phyloP scores from a whole-genome alignment of 768 basidiomycete species.

The Pseudohyphozyma bogoriensis region DNA sequence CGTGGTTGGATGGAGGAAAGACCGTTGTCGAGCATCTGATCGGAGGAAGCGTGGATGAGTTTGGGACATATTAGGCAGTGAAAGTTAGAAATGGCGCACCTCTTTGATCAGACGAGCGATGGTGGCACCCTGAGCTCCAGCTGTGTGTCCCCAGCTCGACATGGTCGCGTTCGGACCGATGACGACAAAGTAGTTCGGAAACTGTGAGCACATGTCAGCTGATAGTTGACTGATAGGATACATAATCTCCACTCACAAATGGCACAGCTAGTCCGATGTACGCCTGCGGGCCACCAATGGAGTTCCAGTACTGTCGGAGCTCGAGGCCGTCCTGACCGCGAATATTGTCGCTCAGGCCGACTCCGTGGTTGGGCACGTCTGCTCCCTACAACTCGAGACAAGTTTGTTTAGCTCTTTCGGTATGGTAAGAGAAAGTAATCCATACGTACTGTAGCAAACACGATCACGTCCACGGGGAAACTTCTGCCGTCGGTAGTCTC shows the following conservation, averaged over 20 bases:
- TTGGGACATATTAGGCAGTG: too few relatives aligned
- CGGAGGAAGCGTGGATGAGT: too few relatives aligned
- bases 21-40: constrained; percentile 3
- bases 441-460: constrained; percentile 27
- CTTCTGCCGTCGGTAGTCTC: constrained; percentile 4
- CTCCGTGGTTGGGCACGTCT: constrained; percentile 22
- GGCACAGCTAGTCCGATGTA: constrained; percentile 15
- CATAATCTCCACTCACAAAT: too few relatives aligned
- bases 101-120: too few relatives aligned
- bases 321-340: constrained; percentile 11
- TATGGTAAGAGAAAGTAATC: too few relatives aligned
- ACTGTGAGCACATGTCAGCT: too few relatives aligned
- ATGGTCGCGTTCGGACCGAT: constrained; percentile 23
- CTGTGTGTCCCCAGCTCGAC: not conserved
- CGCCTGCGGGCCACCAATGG: constrained; percentile 7
- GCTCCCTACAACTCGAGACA: too few relatives aligned
- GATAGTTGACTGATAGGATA: too few relatives aligned
- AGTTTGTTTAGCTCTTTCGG: too few relatives aligned
- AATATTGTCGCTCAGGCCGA: constrained; percentile 20
- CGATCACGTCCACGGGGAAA: constrained; percentile 14
- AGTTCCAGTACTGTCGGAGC: constrained; percentile 14
- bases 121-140: too few relatives aligned
- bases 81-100: too few relatives aligned
- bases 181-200: constrained; percentile 21
- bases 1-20: constrained; percentile 19